phyloP scores from a whole-genome alignment of 345 rosid genomes.

The Salix caprea region DNA sequence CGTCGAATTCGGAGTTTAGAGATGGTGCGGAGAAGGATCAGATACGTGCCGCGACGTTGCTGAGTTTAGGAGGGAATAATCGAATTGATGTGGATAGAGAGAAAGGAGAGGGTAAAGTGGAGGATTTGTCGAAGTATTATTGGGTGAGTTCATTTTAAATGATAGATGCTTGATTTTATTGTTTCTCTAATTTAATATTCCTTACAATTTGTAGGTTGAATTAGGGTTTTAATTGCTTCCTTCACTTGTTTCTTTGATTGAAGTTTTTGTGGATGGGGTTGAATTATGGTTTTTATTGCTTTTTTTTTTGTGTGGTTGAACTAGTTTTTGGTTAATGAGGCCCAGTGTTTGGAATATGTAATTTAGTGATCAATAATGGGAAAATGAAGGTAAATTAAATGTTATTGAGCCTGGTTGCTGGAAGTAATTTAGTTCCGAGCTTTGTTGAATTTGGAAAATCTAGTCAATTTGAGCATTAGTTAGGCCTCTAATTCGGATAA shows the following conservation, averaged over 20 bases:
- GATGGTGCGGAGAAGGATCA: conserved; percentile 77
- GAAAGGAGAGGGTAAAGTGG: conserved; percentile 54
- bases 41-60: conserved; percentile 79
- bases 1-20: conserved; percentile 67
- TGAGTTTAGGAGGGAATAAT: conserved; percentile 53
- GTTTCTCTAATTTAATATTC: neutral
- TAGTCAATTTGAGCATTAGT: neutral
- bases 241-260: neutral
- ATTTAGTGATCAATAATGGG: neutral
- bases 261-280: conserved; percentile 9
- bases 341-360: neutral
- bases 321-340: neutral
- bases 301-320: neutral
- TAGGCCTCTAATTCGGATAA: neutral
- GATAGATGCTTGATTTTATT: neutral
- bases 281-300: neutral
- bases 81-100: conserved; percentile 53
- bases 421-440: neutral
- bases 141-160: conserved; percentile 58
- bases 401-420: neutral
- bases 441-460: neutral
- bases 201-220: conserved; percentile 1
- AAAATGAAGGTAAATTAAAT: neutral
- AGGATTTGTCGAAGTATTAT: conserved; percentile 77
- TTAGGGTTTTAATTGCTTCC: conserved; percentile 10